These are phyloP conservation scores for Inga oerstediana DNA, from an alignment of 306 rosid species.

Conservation along the genomic window DNA sequence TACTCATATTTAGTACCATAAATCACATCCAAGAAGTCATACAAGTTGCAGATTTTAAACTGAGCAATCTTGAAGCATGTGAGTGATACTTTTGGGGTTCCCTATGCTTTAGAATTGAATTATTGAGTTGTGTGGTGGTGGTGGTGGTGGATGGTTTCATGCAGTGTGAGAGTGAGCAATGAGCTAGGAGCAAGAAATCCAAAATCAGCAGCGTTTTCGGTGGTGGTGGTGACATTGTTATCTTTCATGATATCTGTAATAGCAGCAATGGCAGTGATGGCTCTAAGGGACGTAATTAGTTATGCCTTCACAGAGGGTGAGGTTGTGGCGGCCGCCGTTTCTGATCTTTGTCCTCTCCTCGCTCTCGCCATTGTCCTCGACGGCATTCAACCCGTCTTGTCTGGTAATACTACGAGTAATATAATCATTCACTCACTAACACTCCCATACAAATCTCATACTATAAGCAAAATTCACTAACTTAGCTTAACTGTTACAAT, in stretches of 20 bases:
- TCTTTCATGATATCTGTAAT: constrained; percentile 58
- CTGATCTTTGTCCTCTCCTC: constrained; percentile 76
- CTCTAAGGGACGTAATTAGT: constrained; percentile 60
- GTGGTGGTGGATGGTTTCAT: not conserved
- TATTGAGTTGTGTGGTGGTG: too few relatives aligned
- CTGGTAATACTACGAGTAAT: constrained; percentile 45
- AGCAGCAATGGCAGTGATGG: constrained; percentile 49
- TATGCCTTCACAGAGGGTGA: constrained; percentile 71
- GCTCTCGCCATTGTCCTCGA: constrained; percentile 71
- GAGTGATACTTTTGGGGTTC: too few relatives aligned
- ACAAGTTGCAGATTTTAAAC: too few relatives aligned
- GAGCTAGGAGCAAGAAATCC: constrained; percentile 85
- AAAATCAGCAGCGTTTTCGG: constrained; percentile 73
- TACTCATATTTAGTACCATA: too few relatives aligned
- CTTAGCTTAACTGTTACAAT: not conserved
- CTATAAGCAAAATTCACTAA: not conserved
- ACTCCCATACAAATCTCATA: not conserved
- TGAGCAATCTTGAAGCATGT: too few relatives aligned
- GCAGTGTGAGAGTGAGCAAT: constrained; percentile 91
- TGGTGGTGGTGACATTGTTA: constrained; percentile 57
- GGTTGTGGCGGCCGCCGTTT: constrained; percentile 78
- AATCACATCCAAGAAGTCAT: too few relatives aligned
- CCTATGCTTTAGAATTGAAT: too few relatives aligned
- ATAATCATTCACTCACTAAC: not conserved
- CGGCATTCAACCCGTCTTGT: constrained; percentile 83